Percentiles rank a stretch among this genome's conserved stretches.
phyloP scores from a whole-genome alignment of 768 basidiomycete genomes.

The Stropharia rugosoannulata region DNA sequence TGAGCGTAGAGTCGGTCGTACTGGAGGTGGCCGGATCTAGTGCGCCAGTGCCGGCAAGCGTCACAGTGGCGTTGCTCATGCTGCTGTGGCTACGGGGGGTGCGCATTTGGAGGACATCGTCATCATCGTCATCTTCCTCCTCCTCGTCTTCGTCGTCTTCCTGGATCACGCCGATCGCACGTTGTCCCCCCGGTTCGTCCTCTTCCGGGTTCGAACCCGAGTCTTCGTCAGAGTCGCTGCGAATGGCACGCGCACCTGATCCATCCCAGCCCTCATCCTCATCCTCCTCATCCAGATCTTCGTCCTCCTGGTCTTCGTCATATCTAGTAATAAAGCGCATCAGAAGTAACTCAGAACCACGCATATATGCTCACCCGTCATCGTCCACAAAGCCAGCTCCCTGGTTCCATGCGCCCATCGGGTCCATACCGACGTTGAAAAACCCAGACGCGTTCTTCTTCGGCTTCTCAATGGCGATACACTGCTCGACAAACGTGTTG shows the following conservation, averaged over 20 bases:
- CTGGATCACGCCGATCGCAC: not conserved
- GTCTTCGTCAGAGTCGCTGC: conserved; percentile 38
- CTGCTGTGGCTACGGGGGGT: conserved; percentile 19
- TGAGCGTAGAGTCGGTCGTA: no score
- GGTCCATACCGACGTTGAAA: conserved; percentile 19
- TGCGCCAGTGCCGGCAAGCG: no score
- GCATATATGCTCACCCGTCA: conserved; percentile 50
- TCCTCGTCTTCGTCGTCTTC: conserved; percentile 28
- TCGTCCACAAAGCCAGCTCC: conserved; percentile 48
- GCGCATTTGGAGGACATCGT: conserved; percentile 68
- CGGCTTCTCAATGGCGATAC: conserved; percentile 86
- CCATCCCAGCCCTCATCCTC: conserved; percentile 30
- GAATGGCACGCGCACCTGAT: conserved; percentile 27
- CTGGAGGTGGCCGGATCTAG: no score
- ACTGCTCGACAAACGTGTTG: conserved; percentile 98
- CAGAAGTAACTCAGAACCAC: conserved; percentile 1
- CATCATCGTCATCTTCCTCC: conserved; percentile 36
- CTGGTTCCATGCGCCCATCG: conserved; percentile 20
- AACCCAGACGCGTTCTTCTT: conserved; percentile 34
- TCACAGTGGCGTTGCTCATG: not conserved
- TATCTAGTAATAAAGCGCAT: conserved; percentile 41
- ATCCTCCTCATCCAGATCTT: conserved; percentile 48
- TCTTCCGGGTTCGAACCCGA: not conserved
- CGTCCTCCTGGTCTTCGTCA: conserved; percentile 61
- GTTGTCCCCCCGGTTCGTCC: not conserved